Evolutionary conservation across 352 stramenopile species (phyloP).

Genomic region (Achlya hypogyna): DNA sequence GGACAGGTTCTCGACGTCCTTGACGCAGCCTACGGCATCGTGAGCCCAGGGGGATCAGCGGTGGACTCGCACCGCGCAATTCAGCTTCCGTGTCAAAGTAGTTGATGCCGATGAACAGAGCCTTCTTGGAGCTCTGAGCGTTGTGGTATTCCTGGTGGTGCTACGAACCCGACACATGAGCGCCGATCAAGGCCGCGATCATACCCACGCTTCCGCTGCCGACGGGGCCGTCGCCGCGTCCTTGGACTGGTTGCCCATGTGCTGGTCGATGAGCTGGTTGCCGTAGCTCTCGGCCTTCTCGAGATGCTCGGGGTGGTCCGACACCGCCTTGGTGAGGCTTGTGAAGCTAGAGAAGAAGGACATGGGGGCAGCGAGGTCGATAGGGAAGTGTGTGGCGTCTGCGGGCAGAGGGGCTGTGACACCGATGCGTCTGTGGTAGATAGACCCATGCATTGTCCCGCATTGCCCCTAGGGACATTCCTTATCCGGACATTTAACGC

Average conservation of each 20-base stretch:
- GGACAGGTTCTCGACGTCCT: slow-evolving; percentile 21
- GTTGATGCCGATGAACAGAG: slow-evolving; percentile 23
- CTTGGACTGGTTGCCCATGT: background rate
- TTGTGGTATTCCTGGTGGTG: slow-evolving; percentile 14
- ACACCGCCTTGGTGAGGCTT: background rate
- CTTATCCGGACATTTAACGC: background rate
- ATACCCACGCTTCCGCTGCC: slow-evolving; percentile 12
- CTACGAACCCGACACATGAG: background rate
- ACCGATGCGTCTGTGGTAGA: background rate
- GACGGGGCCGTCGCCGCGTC: background rate
- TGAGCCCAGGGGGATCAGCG: background rate
- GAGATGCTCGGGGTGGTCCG: slow-evolving; percentile 3
- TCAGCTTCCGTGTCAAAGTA: slow-evolving; percentile 16
- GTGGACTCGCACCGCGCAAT: background rate
- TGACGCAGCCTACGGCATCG: slow-evolving; percentile 15
- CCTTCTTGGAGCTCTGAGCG: slow-evolving; percentile 9
- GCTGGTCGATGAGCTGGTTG: slow-evolving; percentile 19
- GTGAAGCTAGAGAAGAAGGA: slow-evolving; percentile 14
- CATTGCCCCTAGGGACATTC: too few relatives aligned
- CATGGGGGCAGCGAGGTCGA: background rate
- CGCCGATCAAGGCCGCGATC: background rate
- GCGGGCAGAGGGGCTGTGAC: background rate
- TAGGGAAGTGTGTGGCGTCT: background rate
- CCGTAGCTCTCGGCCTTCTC: slow-evolving; percentile 7
- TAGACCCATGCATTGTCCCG: background rate